These are phyloP conservation scores for Reticulascus tulasneorum DNA, from an alignment of 2,329 filamentous ascomycete species.

Conservation along the genomic window DNA sequence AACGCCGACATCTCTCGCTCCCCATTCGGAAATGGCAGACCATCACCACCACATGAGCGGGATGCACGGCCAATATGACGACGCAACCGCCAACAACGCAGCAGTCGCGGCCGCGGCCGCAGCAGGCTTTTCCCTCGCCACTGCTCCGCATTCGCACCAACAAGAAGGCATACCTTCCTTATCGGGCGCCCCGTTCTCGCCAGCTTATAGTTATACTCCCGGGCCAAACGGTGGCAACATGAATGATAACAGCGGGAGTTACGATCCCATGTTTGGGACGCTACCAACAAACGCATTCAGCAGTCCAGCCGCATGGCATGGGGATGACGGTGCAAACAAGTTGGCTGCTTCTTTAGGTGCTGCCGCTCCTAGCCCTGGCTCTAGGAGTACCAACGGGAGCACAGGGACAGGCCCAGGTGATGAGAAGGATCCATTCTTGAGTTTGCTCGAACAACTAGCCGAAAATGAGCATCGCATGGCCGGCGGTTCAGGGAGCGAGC, in stretches of 20 bases:
- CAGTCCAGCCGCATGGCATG: conserved; percentile 50
- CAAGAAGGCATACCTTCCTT: conserved; percentile 26
- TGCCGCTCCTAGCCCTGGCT: conserved; percentile 33
- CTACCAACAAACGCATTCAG: conserved; percentile 49
- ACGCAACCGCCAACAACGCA: conserved; percentile 27
- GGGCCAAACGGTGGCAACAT: conserved; percentile 23
- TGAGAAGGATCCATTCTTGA: conserved; percentile 79
- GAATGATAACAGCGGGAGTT: conserved; percentile 34
- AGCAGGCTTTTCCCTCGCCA: conserved; percentile 31
- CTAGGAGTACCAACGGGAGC: conserved; percentile 43
- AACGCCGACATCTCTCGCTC: conserved; percentile 30
- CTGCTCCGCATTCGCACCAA: conserved; percentile 21
- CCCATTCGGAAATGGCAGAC: conserved; percentile 28
- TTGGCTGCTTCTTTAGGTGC: conserved; percentile 6
- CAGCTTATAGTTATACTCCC: conserved; percentile 36
- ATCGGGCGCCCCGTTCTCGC: conserved; percentile 32
- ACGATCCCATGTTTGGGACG: conserved; percentile 58
- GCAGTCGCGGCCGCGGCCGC: conserved; percentile 31
- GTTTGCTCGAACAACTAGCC: conserved; percentile 73
- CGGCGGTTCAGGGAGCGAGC: conserved; percentile 64
- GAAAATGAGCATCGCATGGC: conserved; percentile 66
- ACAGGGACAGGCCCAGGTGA: conserved; percentile 46
- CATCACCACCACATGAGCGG: conserved; percentile 24
- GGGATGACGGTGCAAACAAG: conserved; percentile 26
- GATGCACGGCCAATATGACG: conserved; percentile 29